Base-by-base conservation (phyloP, 1,284 basidiomycete genomes). In the Tilletia horrida region DNA sequence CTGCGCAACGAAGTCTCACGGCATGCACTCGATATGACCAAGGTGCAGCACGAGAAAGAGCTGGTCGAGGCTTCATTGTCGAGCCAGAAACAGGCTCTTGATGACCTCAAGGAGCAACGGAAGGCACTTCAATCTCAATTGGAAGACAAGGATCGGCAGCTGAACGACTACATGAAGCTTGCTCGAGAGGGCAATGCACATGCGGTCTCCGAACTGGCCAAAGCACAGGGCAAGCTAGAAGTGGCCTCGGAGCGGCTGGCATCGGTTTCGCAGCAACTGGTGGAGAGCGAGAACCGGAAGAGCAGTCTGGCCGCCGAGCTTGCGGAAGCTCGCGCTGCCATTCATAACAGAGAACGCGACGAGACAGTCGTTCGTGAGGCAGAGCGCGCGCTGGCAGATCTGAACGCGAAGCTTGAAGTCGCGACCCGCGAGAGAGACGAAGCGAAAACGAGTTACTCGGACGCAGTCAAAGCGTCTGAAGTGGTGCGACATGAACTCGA, bases 71-170 rank as follows among this genome's bases (percentile, higher is more conserved):
- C 87, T 72, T 89, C 90, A 77, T 88, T 88, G 27, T 90, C 92
- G 79, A 35, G 55, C 29, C 85, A 90, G 63, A 88, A 87, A 57
- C 90, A 92, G 76, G 89, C 90, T 11, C 89, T 94, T 84, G 85
- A 88, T 31, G 93, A 96, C 76, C 88, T 97, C 80, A 96, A 93
- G 88, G 93, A 70, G 57, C 69, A 68, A 27, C 79, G 96, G 91
- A 59, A 59, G 55, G n/a, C 31, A 9, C 31, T 59, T 31, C 55
- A 35, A 18, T 11, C 27, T 14, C 55, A 59, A 16, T 27, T 59
- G 18, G 55, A 59, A 35, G 55, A 59, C 29, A 59, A 59, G 27
- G 55, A 59, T 18, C 55, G 55, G n/a, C 55, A 59, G 31, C 29
- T 59, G 25, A 59, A 40, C 55, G 55, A 59, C 27, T 59, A 59